A percentile compares a stretch with the other conserved stretches of the same genome.
phyloP scores from a whole-genome alignment of 495 filamentous ascomycete species.

The Penicillium waksmanii region DNA sequence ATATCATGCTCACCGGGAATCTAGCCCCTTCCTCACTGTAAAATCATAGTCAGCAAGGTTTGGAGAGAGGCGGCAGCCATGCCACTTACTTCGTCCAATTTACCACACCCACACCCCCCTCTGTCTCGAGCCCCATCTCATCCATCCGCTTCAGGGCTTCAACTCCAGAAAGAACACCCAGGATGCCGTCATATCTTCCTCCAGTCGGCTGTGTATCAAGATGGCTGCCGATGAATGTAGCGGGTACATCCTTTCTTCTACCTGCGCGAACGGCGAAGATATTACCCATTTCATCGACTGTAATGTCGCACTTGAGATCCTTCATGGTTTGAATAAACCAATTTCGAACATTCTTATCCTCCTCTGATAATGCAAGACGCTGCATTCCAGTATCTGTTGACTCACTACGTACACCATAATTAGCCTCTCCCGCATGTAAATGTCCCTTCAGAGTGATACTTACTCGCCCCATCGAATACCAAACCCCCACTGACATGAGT shows the following conservation, averaged over 20 bases:
- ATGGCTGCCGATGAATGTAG: conserved; percentile 74
- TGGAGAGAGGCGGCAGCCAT: background rate
- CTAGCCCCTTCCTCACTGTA: conserved; percentile 74
- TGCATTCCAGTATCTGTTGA: conserved; percentile 68
- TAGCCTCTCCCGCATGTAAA: background rate
- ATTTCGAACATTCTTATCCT: conserved; percentile 71
- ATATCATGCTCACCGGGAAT: conserved; percentile 77
- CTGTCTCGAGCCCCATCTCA: conserved; percentile 71
- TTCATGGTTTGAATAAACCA: conserved; percentile 74
- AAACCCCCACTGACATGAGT: conserved; percentile 69
- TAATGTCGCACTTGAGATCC: conserved; percentile 63
- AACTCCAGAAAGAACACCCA: conserved; percentile 73
- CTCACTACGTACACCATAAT: conserved; percentile 36
- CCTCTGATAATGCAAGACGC: conserved; percentile 67
- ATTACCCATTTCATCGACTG: conserved; percentile 71
- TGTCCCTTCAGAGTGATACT: conserved; percentile 26
- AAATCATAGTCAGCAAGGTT: conserved; percentile 15
- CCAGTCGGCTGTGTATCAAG: conserved; percentile 80
- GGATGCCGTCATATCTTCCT: conserved; percentile 74
- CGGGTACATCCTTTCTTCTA: conserved; percentile 51
- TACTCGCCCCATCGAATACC: conserved; percentile 68
- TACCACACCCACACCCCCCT: conserved; percentile 71
- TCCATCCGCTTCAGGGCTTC: conserved; percentile 70
- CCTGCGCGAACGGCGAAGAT: conserved; percentile 75
- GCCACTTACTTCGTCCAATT: conserved; percentile 74